phyloP scores from a whole-genome alignment of 306 rosid genomes.

The Betula pendula region DNA sequence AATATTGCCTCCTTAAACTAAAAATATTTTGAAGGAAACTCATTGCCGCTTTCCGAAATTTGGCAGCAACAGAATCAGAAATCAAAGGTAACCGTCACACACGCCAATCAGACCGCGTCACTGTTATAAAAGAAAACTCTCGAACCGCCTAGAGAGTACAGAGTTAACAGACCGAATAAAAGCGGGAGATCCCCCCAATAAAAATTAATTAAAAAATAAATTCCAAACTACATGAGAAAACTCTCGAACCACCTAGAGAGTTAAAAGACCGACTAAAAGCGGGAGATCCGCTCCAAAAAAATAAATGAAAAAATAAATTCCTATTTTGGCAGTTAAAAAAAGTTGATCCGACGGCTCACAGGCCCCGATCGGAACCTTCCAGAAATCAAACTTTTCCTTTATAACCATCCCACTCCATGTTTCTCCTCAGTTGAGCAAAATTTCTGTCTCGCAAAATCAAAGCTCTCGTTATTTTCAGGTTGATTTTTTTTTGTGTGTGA shows the following conservation, averaged over 20 bases:
- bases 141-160: slow-evolving; percentile 46
- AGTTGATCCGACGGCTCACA: slow-evolving; percentile 43
- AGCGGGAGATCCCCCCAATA: neutral
- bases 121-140: slow-evolving; percentile 43
- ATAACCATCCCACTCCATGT: neutral
- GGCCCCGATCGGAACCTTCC: slow-evolving; percentile 36
- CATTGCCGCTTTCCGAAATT: neutral
- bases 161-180: neutral
- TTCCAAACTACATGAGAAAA: slow-evolving; percentile 25
- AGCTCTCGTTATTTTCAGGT: neutral
- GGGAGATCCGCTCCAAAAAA: neutral
- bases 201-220: neutral
- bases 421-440: neutral
- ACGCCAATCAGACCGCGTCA: neutral
- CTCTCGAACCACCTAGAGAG: slow-evolving; percentile 52
- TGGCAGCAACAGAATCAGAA: neutral
- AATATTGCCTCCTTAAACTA: no score
- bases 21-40: neutral
- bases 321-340: slow-evolving; percentile 4
- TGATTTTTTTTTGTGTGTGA: neutral
- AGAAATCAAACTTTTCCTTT: slow-evolving; percentile 29
- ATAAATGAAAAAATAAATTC: neutral
- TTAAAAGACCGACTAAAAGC: neutral
- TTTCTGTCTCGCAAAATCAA: neutral
- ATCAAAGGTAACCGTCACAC: slow-evolving; percentile 5